phyloP scores from a whole-genome alignment of 2,329 filamentous ascomycete species.

The Aspergillus piperis region DNA sequence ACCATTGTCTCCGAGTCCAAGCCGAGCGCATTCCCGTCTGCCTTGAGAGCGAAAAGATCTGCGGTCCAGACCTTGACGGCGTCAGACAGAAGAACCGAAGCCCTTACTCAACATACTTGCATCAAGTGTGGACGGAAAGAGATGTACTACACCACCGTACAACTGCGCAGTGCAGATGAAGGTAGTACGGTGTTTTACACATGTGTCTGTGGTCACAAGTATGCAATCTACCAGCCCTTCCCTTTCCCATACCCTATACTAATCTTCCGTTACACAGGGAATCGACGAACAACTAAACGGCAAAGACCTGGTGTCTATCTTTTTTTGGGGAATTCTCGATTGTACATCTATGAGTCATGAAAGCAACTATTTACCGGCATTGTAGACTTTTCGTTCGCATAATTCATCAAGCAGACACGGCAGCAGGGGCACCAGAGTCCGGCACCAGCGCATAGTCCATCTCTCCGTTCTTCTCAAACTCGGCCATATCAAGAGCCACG shows the following conservation, averaged over 20 bases:
- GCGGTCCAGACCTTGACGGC: slow-evolving; percentile 78
- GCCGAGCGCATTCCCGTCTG: slow-evolving; percentile 83
- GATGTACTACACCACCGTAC: slow-evolving; percentile 81
- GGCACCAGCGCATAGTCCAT: slow-evolving; percentile 91
- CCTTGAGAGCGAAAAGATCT: slow-evolving; percentile 83
- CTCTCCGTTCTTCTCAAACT: slow-evolving; percentile 88
- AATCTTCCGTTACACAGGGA: slow-evolving; percentile 33
- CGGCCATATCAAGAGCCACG: slow-evolving; percentile 96
- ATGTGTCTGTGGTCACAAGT: slow-evolving; percentile 86
- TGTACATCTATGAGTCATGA: slow-evolving; percentile 30
- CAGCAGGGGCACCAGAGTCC: slow-evolving; percentile 44
- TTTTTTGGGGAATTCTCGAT: slow-evolving; percentile 18
- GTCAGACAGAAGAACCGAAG: slow-evolving; percentile 74
- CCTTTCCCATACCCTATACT: slow-evolving; percentile 16
- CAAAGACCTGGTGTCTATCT: slow-evolving; percentile 18
- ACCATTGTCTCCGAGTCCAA: slow-evolving; percentile 82
- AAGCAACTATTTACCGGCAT: slow-evolving; percentile 18
- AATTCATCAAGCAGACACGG: slow-evolving; percentile 31
- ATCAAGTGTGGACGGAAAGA: slow-evolving; percentile 78
- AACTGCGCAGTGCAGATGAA: slow-evolving; percentile 91
- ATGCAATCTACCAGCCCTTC: slow-evolving; percentile 37
- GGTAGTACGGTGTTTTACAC: slow-evolving; percentile 89
- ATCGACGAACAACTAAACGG: slow-evolving; percentile 38
- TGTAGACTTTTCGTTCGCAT: slow-evolving; percentile 14
- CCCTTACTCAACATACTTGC: slow-evolving; percentile 69